phyloP scores from a whole-genome alignment of 208 protist genomes.

The Trypanosoma platydactyli region DNA sequence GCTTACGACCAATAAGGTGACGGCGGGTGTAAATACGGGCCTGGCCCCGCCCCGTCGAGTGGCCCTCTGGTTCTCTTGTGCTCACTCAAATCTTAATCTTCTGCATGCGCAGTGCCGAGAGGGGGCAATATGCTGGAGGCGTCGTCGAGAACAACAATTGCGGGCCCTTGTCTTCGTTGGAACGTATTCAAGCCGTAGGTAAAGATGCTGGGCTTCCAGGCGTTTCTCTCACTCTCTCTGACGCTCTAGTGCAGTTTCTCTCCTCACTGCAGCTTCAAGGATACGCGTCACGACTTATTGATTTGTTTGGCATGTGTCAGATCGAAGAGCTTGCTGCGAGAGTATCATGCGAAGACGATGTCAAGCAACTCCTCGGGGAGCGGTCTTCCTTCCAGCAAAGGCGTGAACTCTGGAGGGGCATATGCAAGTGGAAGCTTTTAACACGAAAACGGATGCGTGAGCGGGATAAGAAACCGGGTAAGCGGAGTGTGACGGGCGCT shows the following conservation, averaged over 20 bases:
- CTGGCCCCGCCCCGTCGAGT: too few relatives aligned
- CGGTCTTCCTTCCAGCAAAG: conserved; percentile 63
- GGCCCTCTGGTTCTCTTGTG: too few relatives aligned
- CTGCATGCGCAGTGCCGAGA: too few relatives aligned
- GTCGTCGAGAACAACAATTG: background rate
- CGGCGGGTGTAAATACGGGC: too few relatives aligned
- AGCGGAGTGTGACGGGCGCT: background rate
- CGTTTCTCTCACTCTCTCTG: conserved; percentile 29
- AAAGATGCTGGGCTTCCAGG: background rate
- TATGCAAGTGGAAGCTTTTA: conserved; percentile 43
- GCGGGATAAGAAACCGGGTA: conserved; percentile 12
- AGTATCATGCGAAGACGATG: conserved; percentile 36
- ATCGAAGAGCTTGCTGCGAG: conserved; percentile 45
- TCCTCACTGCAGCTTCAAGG: conserved; percentile 74
- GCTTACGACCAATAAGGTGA: too few relatives aligned
- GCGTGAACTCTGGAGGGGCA: conserved; percentile 50
- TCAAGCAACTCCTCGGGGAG: conserved; percentile 49
- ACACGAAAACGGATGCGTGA: conserved; percentile 28
- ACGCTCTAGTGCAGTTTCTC: conserved; percentile 79
- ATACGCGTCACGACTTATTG: conserved; percentile 50
- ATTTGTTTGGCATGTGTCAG: conserved; percentile 33
- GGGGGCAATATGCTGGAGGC: too few relatives aligned
- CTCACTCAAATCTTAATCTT: too few relatives aligned
- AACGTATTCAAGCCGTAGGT: background rate
- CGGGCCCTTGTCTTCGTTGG: background rate